phyloP scores from a whole-genome alignment of 1,284 basidiomycete genomes.

The Naganishia sp. region DNA sequence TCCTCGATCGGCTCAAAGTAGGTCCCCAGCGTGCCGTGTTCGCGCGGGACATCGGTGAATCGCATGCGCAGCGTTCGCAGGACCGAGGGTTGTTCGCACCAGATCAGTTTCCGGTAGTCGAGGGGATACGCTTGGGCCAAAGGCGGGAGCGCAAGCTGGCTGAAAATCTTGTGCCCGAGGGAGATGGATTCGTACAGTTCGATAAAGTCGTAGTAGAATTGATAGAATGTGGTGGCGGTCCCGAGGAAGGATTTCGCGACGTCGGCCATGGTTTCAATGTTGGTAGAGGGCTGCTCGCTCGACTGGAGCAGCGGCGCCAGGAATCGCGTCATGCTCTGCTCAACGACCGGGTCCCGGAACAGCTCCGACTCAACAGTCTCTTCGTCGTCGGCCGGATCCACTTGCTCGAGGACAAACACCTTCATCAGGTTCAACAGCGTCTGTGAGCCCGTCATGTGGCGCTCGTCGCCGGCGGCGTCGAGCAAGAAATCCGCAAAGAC shows the following conservation, averaged over 20 bases:
- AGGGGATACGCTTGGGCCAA: slow-evolving; percentile 66
- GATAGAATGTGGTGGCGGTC: slow-evolving; percentile 73
- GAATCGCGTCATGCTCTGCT: slow-evolving; percentile 62
- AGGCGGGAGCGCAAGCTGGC: slow-evolving; percentile 72
- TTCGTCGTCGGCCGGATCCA: slow-evolving; percentile 50
- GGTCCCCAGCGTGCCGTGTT: slow-evolving; percentile 56
- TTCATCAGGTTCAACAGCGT: slow-evolving; percentile 79
- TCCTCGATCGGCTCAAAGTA: slow-evolving; percentile 73
- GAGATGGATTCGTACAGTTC: slow-evolving; percentile 87
- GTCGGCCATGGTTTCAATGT: slow-evolving; percentile 15
- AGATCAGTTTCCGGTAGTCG: slow-evolving; percentile 83
- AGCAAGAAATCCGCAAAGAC: slow-evolving; percentile 58
- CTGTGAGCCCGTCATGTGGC: slow-evolving; percentile 49
- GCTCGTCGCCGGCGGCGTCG: not conserved
- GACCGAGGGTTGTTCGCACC: slow-evolving; percentile 71
- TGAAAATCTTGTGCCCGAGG: slow-evolving; percentile 77
- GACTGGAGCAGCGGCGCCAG: slow-evolving; percentile 54
- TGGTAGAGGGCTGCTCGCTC: slow-evolving; percentile 11
- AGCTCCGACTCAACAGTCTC: slow-evolving; percentile 62
- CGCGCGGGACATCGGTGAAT: slow-evolving; percentile 40
- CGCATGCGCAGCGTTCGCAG: slow-evolving; percentile 61
- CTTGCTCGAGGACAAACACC: slow-evolving; percentile 83
- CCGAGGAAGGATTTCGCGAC: slow-evolving; percentile 61
- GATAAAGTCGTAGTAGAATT: slow-evolving; percentile 90
- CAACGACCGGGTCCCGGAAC: slow-evolving; percentile 60